A percentile compares a stretch with the other conserved stretches of the same genome.
These are phyloP conservation scores for Fusarium compactum DNA, from an alignment of 2,329 filamentous ascomycete species.

Conservation along the genomic window DNA sequence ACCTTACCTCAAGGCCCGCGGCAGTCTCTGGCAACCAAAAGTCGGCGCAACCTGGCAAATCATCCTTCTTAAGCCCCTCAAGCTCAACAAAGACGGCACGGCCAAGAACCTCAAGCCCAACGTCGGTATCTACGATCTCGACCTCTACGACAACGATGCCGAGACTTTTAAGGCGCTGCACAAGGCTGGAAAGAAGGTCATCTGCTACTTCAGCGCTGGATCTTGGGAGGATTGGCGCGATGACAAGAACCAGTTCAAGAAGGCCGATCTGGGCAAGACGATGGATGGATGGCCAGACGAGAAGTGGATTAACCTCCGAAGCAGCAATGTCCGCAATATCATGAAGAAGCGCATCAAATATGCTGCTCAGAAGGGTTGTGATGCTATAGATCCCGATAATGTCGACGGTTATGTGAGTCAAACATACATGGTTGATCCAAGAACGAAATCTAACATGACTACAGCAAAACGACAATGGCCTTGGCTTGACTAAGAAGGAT, in stretches of 20 bases:
- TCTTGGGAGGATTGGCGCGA: slow-evolving; percentile 73
- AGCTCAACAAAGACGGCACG: slow-evolving; percentile 56
- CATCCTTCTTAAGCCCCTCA: slow-evolving; percentile 61
- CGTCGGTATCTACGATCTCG: slow-evolving; percentile 62
- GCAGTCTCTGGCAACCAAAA: slow-evolving; percentile 63
- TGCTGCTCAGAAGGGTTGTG: slow-evolving; percentile 72
- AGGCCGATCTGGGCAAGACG: slow-evolving; percentile 66
- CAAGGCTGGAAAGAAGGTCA: slow-evolving; percentile 69
- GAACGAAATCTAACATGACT: background rate
- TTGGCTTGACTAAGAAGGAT: slow-evolving; percentile 67
- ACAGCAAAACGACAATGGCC: slow-evolving; percentile 70
- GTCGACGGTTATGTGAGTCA: slow-evolving; percentile 71
- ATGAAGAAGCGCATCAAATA: slow-evolving; percentile 71
- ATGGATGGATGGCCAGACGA: slow-evolving; percentile 76
- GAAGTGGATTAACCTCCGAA: slow-evolving; percentile 72
- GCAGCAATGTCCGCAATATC: slow-evolving; percentile 69
- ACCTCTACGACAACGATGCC: slow-evolving; percentile 66
- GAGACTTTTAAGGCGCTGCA: slow-evolving; percentile 65
- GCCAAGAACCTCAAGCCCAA: slow-evolving; percentile 54
- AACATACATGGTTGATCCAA: background rate
- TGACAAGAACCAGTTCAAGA: slow-evolving; percentile 67
- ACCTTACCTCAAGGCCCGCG: slow-evolving; percentile 37
- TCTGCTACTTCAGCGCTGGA: slow-evolving; percentile 82
- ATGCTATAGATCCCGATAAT: slow-evolving; percentile 79
- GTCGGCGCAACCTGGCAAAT: slow-evolving; percentile 72